phyloP scores from a whole-genome alignment of 2,329 filamentous ascomycete genomes.

The Furcasterigmium furcatum region DNA sequence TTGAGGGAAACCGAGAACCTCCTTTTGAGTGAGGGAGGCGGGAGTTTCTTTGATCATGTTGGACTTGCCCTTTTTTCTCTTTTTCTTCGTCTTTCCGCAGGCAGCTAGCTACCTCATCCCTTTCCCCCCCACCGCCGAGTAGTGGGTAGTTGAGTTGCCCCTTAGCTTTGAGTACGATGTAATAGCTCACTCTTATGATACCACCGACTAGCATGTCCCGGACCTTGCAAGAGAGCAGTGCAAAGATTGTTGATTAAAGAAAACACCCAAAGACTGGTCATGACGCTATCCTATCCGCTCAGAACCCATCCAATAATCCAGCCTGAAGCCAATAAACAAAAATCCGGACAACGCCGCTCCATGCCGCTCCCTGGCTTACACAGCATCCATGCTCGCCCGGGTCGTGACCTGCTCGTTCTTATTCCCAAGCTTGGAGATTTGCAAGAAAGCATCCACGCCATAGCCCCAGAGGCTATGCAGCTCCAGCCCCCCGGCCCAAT shows the following conservation, averaged over 20 bases:
- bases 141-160: constrained; percentile 1
- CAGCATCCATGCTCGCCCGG: constrained; percentile 72
- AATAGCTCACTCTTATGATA: constrained; percentile 45
- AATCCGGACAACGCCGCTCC: not conserved
- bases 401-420: constrained; percentile 93
- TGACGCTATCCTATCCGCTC: not conserved
- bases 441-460: constrained; percentile 91
- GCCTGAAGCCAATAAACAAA: too few relatives aligned
- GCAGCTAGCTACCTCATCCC: constrained; percentile 8
- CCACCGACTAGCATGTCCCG: constrained; percentile 31
- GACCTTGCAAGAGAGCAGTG: too few relatives aligned
- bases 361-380: constrained; percentile 37
- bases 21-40: constrained; percentile 1
- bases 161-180: constrained; percentile 33
- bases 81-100: constrained; percentile 9
- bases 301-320: not conserved
- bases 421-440: constrained; percentile 94
- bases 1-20: too few relatives aligned
- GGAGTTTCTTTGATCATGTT: constrained; percentile 8
- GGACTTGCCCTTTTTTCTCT: constrained; percentile 14
- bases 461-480: constrained; percentile 93
- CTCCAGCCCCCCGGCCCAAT: constrained; percentile 92
- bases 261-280: too few relatives aligned
- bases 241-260: too few relatives aligned
- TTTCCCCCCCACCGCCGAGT: not conserved